Percentiles rank a stretch among this genome's conserved stretches.
Conservation (phyloP, 768 basidiomycete genomes). For the Lenzites betulinus region DNA sequence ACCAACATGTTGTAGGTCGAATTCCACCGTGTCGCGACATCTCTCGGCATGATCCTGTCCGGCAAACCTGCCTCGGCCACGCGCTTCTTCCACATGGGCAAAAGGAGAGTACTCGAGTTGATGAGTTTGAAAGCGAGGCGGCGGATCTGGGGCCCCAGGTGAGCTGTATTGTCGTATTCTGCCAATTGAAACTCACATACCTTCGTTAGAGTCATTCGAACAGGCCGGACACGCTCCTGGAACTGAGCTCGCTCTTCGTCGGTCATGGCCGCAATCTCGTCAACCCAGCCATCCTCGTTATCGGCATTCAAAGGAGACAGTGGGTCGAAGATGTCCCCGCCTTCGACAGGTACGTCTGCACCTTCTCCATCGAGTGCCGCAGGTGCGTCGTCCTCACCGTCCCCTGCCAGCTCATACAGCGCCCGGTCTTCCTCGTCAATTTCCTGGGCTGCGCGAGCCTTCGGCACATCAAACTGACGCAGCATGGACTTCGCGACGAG, state of each 20-base stretch:
- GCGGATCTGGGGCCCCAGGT: slow-evolving; percentile 8
- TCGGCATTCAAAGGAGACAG: not conserved
- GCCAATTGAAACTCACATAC: no score
- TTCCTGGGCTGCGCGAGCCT: no score
- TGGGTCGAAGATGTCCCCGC: no score
- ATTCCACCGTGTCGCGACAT: slow-evolving; percentile 27
- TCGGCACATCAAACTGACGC: slow-evolving; percentile 5
- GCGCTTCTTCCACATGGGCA: slow-evolving; percentile 6
- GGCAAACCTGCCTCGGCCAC: not conserved
- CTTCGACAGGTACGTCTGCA: not conserved
- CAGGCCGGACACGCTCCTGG: not conserved
- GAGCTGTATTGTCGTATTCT: not conserved
- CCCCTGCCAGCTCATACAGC: not conserved
- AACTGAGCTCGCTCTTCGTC: not conserved
- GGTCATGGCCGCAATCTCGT: not conserved
- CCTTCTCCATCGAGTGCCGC: not conserved
- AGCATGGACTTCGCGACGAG: slow-evolving; percentile 17
- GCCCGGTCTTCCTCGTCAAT: no score
- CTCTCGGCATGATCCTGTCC: slow-evolving; percentile 5
- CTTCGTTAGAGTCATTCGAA: not conserved
- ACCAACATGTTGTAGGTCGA: slow-evolving; percentile 6
- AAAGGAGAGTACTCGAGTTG: slow-evolving; percentile 10
- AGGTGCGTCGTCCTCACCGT: not conserved
- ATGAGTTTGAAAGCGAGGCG: slow-evolving; percentile 22
- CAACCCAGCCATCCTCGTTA: not conserved